Evolutionary conservation across 2,329 filamentous ascomycete genomes (phyloP), one percentile per base, ranked within the genome.

Genomic region (Colletotrichum karsti): DNA sequence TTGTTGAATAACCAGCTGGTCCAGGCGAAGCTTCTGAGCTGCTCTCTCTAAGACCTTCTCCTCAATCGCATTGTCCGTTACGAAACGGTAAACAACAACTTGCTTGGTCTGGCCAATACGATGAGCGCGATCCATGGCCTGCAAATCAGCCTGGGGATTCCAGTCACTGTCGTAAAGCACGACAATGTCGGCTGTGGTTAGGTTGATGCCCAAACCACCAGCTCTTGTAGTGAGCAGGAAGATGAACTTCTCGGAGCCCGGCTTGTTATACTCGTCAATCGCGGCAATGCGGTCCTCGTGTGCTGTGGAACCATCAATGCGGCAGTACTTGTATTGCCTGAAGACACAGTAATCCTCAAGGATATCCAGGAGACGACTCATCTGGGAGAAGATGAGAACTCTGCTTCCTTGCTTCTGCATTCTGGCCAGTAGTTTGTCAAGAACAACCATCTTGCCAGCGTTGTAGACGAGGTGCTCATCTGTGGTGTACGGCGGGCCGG

Each of bases 31-130:
- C 81, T 99, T 99, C 77, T 99, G 96, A 1, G 97, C 96, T 28
- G 96, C 96, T 78, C 96, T 91, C 81, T 99, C 95, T 54, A 99
- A 84, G 9, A 99, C 96, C 82, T 99, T 98, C 81, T 99, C 96
- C 77, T 99, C 96, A 68, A 99, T 98, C 1, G 96, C 96, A 76
- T 97, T 97, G 77, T 99, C 96, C 0, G 97, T 99, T 24, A 99
- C 93, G 74, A 99, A 98, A 68, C 96, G 90, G 83, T 97, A 99
- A 4, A 99, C 96, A 46, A 95, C 88, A 10, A 99, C 96, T 78
- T 99, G 96, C 82, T 99, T 99, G 5, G 94, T 99, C 82, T 99
- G 96, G 41, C 96, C 96, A 74, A 99, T 99, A 82, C 96, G 94
- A 83, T 99, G 96, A 57, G 96, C 96, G 77, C 96, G 93, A 76